Evolutionary conservation across 305 asterid genomes (phyloP).

Genomic region (Ajuga reptans): DNA sequence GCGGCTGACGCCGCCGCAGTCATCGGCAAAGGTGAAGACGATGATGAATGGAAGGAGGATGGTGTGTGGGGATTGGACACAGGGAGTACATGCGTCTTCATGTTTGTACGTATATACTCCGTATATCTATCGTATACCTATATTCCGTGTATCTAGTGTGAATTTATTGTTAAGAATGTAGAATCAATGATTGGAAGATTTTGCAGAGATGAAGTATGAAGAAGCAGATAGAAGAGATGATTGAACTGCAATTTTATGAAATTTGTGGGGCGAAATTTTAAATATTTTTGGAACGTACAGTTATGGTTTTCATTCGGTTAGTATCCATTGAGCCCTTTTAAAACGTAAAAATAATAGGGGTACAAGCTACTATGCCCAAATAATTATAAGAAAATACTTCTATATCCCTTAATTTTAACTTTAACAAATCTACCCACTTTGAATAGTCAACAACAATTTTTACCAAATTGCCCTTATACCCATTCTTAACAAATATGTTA

Average conservation of each 20-base stretch:
- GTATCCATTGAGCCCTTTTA: too few species aligned
- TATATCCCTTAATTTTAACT: too few species aligned
- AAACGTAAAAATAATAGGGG: too few species aligned
- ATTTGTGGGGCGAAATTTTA: background rate
- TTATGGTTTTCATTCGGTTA: too few species aligned
- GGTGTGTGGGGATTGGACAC: constrained; percentile 41
- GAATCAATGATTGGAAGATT: background rate
- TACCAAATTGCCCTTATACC: too few species aligned
- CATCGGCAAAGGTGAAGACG: constrained; percentile 25
- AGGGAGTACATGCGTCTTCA: constrained; percentile 58
- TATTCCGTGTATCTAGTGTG: background rate
- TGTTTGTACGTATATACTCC: constrained; percentile 11
- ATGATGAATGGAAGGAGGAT: constrained; percentile 24
- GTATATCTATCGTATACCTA: background rate
- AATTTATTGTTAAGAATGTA: background rate
- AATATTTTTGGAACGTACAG: background rate
- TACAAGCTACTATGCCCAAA: too few species aligned
- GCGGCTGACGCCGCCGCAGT: constrained; percentile 24
- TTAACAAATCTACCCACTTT: too few species aligned
- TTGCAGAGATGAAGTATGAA: background rate
- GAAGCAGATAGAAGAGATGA: background rate
- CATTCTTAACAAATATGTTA: too few species aligned
- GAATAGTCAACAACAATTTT: too few species aligned
- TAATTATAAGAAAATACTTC: too few species aligned
- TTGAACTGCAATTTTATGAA: background rate